phyloP scores from a whole-genome alignment of 2,329 filamentous ascomycete genomes.

The Sphaceloma murrayae region DNA sequence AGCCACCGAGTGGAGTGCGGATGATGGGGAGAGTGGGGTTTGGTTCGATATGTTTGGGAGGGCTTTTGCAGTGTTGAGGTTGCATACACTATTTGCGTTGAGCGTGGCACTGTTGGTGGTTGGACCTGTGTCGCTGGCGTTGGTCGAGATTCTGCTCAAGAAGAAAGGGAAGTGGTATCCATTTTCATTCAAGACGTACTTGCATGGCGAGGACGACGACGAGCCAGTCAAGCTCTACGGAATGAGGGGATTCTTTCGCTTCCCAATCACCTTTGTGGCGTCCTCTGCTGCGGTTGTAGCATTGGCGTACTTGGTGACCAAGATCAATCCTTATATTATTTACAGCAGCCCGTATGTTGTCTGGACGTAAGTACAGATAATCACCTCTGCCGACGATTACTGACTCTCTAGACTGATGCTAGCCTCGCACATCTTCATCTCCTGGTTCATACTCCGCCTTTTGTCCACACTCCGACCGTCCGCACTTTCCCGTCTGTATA shows the following conservation, averaged over 20 bases:
- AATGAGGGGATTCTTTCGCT: constrained; percentile 73
- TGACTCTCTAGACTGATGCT: constrained; percentile 56
- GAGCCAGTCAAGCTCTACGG: constrained; percentile 58
- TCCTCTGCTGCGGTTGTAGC: constrained; percentile 61
- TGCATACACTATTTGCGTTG: constrained; percentile 79
- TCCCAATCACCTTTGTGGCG: constrained; percentile 63
- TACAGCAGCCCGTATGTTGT: constrained; percentile 83
- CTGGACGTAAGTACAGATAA: constrained; percentile 45
- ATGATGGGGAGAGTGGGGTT: constrained; percentile 56
- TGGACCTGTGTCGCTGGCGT: constrained; percentile 62
- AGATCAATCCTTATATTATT: constrained; percentile 81
- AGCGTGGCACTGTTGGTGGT: constrained; percentile 74
- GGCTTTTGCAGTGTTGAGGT: constrained; percentile 65
- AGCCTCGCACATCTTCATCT: constrained; percentile 66
- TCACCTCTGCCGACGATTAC: not conserved
- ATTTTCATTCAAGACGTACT: constrained; percentile 57
- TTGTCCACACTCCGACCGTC: constrained; percentile 74
- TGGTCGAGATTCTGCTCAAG: constrained; percentile 58
- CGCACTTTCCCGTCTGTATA: constrained; percentile 73
- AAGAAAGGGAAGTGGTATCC: constrained; percentile 78
- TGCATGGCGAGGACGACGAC: constrained; percentile 50
- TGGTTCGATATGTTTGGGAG: constrained; percentile 92
- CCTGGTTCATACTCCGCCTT: constrained; percentile 74
- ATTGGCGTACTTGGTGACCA: constrained; percentile 64
- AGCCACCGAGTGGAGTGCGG: constrained; percentile 51